Evolutionary conservation across 257 asterid genomes (phyloP).

Genomic region (Jacaranda copaia): DNA sequence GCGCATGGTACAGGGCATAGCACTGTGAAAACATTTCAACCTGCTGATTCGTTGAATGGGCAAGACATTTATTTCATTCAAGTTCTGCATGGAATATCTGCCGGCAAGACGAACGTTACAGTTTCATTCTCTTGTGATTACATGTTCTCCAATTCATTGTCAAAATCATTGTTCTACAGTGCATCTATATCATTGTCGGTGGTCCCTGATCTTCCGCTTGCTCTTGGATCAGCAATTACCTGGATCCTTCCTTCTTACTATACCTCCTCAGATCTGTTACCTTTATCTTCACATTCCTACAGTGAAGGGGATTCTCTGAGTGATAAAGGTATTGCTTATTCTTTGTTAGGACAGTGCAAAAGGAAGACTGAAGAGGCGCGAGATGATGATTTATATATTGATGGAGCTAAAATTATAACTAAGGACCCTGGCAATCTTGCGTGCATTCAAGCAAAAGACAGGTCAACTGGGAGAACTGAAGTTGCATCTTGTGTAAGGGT

Average conservation of each 20-base stretch:
- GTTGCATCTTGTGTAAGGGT: conserved; percentile 86
- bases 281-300: conserved; percentile 53
- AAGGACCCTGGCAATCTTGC: conserved; percentile 67
- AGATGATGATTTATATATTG: conserved; percentile 58
- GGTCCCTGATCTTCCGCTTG: conserved; percentile 81
- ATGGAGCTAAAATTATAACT: conserved; percentile 72
- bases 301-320: conserved; percentile 55
- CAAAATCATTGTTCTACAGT: conserved; percentile 60
- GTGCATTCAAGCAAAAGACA: conserved; percentile 83
- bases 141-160: conserved; percentile 46
- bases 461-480: conserved; percentile 78
- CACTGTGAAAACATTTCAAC: conserved; percentile 39
- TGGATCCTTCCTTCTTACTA: conserved; percentile 92
- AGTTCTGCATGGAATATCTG: conserved; percentile 72
- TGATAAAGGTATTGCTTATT: conserved; percentile 69
- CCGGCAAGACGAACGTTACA: conserved; percentile 70
- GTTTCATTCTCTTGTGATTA: conserved; percentile 83
- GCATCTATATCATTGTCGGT: conserved; percentile 72
- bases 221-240: conserved; percentile 76
- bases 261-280: conserved; percentile 76
- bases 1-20: conserved; percentile 35
- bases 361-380: conserved; percentile 50
- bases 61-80: conserved; percentile 62
- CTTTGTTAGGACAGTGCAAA: conserved; percentile 60
- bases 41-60: conserved; percentile 47